These are phyloP conservation scores for Singerocomus inundabilis DNA, from an alignment of 1,284 basidiomycete genomes.

Conservation along the genomic window DNA sequence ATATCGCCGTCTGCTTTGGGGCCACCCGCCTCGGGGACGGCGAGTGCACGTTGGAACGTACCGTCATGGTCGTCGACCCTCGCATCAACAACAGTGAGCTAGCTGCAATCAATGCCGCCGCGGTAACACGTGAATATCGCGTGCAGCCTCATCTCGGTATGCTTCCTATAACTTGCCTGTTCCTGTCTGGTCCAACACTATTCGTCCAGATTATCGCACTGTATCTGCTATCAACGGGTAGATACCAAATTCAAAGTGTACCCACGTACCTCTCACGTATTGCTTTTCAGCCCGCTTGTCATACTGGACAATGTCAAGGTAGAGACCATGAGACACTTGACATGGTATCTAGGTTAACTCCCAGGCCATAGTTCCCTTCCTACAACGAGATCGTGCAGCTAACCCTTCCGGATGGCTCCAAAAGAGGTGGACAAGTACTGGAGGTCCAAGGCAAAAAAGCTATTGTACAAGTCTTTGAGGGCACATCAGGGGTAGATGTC, in stretches of 20 bases:
- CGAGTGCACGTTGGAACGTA: conserved; percentile 9
- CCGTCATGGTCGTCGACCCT: conserved; percentile 52
- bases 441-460: conserved; percentile 99
- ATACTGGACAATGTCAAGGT: conserved; percentile 99
- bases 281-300: conserved; percentile 74
- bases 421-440: conserved; percentile 95
- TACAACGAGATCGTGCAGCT: conserved; percentile 99
- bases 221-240: conserved; percentile 97
- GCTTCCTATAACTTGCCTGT: conserved; percentile 26
- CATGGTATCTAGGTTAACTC: conserved; percentile 15
- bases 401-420: conserved; percentile 93
- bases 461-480: conserved; percentile 99
- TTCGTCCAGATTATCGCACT: conserved; percentile 82
- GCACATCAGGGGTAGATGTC: conserved; percentile 97
- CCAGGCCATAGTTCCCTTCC: conserved; percentile 78
- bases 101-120: conserved; percentile 82
- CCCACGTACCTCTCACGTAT: conserved; percentile 5
- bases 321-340: conserved; percentile 22
- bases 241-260: conserved; percentile 27
- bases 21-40: conserved; percentile 13
- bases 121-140: conserved; percentile 80
- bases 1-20: conserved; percentile 5
- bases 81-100: conserved; percentile 73
- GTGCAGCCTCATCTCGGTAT: conserved; percentile 89
- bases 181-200: conserved; percentile 12